phyloP scores from a whole-genome alignment of 1,284 basidiomycete species.

The Cryptococcus amylolentus region DNA sequence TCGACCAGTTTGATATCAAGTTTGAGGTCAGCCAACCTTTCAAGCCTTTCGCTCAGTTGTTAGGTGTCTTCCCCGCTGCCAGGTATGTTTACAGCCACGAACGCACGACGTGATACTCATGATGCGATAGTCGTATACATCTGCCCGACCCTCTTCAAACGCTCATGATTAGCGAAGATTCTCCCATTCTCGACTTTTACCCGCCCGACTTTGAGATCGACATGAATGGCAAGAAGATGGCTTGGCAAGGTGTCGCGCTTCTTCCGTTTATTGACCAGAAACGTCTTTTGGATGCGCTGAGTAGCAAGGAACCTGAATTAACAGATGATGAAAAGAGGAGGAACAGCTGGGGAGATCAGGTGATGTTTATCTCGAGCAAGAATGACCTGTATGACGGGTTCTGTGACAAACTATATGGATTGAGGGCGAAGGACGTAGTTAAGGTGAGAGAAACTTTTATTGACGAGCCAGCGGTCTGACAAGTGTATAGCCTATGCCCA shows the following conservation, averaged over 20 bases:
- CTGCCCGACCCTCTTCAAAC: constrained; percentile 82
- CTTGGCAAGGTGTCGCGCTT: constrained; percentile 97
- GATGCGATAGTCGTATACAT: constrained; percentile 65
- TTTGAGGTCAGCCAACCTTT: constrained; percentile 75
- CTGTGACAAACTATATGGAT: constrained; percentile 76
- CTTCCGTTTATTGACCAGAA: constrained; percentile 93
- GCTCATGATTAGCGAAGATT: constrained; percentile 83
- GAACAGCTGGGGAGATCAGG: constrained; percentile 81
- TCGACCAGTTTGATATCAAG: constrained; percentile 70
- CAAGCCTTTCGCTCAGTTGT: constrained; percentile 94
- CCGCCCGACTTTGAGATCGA: constrained; percentile 90
- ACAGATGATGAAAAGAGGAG: constrained; percentile 76
- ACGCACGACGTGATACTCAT: neutral
- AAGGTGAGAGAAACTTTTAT: constrained; percentile 59
- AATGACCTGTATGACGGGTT: constrained; percentile 82
- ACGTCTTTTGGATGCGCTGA: constrained; percentile 79
- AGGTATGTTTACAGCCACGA: constrained; percentile 55
- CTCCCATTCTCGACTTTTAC: constrained; percentile 96
- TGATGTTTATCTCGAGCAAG: constrained; percentile 80
- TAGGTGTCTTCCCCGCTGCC: constrained; percentile 95
- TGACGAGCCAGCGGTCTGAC: neutral
- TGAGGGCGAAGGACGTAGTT: constrained; percentile 62
- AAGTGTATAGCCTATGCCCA: constrained; percentile 48
- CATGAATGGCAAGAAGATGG: constrained; percentile 99
- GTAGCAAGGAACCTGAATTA: constrained; percentile 65